These are phyloP conservation scores for Phytophthora fragariaefolia DNA, from an alignment of 352 stramenopile genomes.

Conservation along the genomic window DNA sequence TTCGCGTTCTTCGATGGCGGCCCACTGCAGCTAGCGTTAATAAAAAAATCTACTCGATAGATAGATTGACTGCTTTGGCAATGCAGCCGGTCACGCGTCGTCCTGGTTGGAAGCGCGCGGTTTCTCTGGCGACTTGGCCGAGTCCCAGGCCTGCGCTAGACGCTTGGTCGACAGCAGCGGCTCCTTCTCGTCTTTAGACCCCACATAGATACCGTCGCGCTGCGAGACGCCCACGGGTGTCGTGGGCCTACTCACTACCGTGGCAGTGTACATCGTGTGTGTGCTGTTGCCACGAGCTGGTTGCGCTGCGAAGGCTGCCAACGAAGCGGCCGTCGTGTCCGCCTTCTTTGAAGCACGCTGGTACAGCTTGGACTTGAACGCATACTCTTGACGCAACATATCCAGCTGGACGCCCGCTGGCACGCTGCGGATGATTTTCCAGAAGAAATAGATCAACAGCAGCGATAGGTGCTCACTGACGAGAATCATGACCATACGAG, in stretches of 20 bases:
- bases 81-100: constrained; percentile 8
- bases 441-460: constrained; percentile 70
- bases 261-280: constrained; percentile 35
- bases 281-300: constrained; percentile 18
- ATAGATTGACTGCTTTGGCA: not conserved
- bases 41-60: constrained; percentile 1
- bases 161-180: constrained; percentile 62
- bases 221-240: constrained; percentile 26
- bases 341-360: constrained; percentile 43
- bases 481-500: constrained; percentile 82
- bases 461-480: constrained; percentile 74
- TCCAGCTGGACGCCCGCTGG: constrained; percentile 68
- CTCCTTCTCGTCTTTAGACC: constrained; percentile 62
- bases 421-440: constrained; percentile 68
- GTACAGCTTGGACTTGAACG: constrained; percentile 80
- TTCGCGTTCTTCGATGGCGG: too few species aligned
- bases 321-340: constrained; percentile 12
- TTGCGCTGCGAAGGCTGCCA: constrained; percentile 18
- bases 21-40: not conserved
- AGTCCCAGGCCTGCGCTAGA: constrained; percentile 62
- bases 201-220: constrained; percentile 17
- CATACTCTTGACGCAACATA: constrained; percentile 71
- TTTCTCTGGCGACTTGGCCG: constrained; percentile 17
- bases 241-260: constrained; percentile 34
- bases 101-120: constrained; percentile 26